Percentiles rank a stretch among this genome's conserved stretches.
Conservation (phyloP, 1,139 yeast species). For the Lodderomyces margitis region DNA sequence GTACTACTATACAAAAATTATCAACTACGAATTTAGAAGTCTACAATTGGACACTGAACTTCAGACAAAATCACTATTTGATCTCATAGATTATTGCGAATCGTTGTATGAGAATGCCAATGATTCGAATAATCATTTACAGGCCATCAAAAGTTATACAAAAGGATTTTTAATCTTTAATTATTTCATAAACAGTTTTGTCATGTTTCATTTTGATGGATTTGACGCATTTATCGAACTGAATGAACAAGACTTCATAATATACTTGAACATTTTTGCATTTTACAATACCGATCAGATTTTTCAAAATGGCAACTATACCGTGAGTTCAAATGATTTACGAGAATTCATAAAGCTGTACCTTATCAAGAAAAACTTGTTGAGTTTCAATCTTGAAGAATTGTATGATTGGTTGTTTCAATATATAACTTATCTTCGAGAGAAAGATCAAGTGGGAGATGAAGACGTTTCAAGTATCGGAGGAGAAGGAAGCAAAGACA, state of each 20-base stretch:
- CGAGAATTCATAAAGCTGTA: constrained; percentile 32
- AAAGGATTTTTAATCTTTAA: constrained; percentile 43
- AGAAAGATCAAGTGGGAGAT: constrained; percentile 23
- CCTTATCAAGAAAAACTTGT: constrained; percentile 29
- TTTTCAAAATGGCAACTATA: constrained; percentile 21
- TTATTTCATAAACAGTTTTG: constrained; percentile 44
- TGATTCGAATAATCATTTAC: constrained; percentile 17
- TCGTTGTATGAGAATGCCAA: constrained; percentile 32
- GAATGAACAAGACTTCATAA: constrained; percentile 41
- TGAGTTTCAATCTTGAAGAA: constrained; percentile 38
- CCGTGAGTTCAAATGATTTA: constrained; percentile 24
- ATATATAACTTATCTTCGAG: constrained; percentile 40
- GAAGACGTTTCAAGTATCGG: neutral
- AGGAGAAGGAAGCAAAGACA: constrained; percentile 1
- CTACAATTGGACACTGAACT: constrained; percentile 36
- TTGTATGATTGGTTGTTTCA: constrained; percentile 41
- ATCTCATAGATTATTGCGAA: constrained; percentile 44
- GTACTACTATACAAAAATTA: constrained; percentile 25
- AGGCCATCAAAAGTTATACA: constrained; percentile 28
- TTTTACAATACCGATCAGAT: constrained; percentile 37
- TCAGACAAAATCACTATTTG: constrained; percentile 38
- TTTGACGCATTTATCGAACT: constrained; percentile 42
- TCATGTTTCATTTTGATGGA: constrained; percentile 45
- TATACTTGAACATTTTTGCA: constrained; percentile 44
- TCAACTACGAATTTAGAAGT: constrained; percentile 36